These are phyloP conservation scores for Platanus orientalis DNA, from an alignment of 164 flowering plant species.

Conservation along the genomic window DNA sequence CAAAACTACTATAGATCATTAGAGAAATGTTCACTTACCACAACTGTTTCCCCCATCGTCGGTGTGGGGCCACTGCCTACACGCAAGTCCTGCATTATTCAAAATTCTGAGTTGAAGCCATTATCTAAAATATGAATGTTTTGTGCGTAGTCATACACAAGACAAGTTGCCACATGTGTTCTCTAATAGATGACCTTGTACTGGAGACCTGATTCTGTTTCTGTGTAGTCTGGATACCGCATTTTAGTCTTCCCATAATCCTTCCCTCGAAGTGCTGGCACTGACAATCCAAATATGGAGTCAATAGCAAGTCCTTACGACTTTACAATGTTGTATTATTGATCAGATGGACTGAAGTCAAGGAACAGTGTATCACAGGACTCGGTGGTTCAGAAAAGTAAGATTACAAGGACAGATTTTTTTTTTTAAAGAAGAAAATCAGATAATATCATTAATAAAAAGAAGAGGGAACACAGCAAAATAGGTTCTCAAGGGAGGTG, in stretches of 20 bases:
- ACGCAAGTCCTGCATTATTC: slow-evolving; percentile 75
- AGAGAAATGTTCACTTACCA: slow-evolving; percentile 49
- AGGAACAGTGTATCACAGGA: no score
- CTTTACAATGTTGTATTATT: not conserved
- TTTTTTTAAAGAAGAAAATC: no score
- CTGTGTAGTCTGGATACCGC: slow-evolving; percentile 77
- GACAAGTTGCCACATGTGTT: no score
- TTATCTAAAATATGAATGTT: not conserved
- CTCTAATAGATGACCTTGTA: slow-evolving; percentile 58
- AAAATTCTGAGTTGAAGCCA: slow-evolving; percentile 18
- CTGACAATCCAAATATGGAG: slow-evolving; percentile 30
- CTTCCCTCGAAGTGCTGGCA: slow-evolving; percentile 92
- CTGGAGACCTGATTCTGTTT: slow-evolving; percentile 86
- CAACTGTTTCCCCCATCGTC: slow-evolving; percentile 82
- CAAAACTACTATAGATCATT: not conserved
- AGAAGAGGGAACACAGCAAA: no score
- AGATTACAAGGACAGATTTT: no score
- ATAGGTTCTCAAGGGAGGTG: no score
- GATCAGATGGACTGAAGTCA: not conserved
- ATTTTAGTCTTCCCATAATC: slow-evolving; percentile 91
- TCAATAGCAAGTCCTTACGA: slow-evolving; percentile 14
- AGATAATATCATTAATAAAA: no score
- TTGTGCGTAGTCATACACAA: slow-evolving; percentile 7
- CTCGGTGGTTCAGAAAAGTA: no score
- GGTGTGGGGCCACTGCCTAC: slow-evolving; percentile 78